Evolutionary conservation across 306 rosid species (phyloP).

Genomic region (Corylus heterophylla): DNA sequence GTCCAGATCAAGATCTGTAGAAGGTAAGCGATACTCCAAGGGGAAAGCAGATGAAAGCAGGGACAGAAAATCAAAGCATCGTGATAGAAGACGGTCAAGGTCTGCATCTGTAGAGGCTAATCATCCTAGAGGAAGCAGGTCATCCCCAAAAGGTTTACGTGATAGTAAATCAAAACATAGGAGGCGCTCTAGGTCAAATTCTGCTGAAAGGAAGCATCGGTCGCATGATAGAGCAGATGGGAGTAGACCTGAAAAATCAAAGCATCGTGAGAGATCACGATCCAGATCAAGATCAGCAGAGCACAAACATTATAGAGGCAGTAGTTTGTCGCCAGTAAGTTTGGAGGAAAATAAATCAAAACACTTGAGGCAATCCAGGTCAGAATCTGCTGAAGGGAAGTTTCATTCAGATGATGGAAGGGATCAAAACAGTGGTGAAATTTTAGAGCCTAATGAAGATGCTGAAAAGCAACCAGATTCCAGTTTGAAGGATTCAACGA

Average conservation of each 20-base stretch:
- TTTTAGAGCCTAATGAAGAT: constrained; percentile 38
- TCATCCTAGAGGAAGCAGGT: constrained; percentile 41
- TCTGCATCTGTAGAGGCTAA: constrained; percentile 62
- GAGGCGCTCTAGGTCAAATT: constrained; percentile 54
- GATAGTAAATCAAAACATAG: constrained; percentile 41
- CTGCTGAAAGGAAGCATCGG: constrained; percentile 50
- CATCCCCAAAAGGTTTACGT: constrained; percentile 43
- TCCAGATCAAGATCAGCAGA: constrained; percentile 54
- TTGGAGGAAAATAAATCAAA: constrained; percentile 42
- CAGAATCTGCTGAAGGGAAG: constrained; percentile 52
- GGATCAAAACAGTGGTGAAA: constrained; percentile 34
- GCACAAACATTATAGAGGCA: constrained; percentile 39
- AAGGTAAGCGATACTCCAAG: constrained; percentile 50
- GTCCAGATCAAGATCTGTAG: constrained; percentile 61
- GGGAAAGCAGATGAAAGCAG: constrained; percentile 51
- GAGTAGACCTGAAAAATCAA: constrained; percentile 51
- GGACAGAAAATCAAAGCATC: constrained; percentile 69
- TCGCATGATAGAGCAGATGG: constrained; percentile 42
- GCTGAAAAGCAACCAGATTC: constrained; percentile 28
- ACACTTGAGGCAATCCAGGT: constrained; percentile 34
- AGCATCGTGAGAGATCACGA: constrained; percentile 43
- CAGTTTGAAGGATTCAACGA: constrained; percentile 24
- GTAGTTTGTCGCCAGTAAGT: constrained; percentile 46
- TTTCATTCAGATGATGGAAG: constrained; percentile 40
- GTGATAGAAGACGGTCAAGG: constrained; percentile 72